phyloP scores from a whole-genome alignment of 2,329 filamentous ascomycete genomes.

The Hypoxylon sp. region DNA sequence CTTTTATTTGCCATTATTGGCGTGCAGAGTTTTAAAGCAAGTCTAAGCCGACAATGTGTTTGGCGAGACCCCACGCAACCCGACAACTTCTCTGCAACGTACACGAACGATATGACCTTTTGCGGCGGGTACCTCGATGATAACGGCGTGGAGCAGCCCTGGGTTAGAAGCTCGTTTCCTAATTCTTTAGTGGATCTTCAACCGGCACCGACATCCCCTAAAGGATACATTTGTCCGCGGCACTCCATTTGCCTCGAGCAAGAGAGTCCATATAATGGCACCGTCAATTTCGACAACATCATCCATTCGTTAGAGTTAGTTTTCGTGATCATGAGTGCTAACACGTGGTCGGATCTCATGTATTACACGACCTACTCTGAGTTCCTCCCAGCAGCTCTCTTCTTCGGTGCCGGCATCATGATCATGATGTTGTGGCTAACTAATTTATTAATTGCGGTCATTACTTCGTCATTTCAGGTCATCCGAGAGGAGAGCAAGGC shows the following conservation, averaged over 20 bases:
- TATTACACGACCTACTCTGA: conserved; percentile 95
- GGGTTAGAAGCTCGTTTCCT: conserved; percentile 67
- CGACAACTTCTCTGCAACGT: conserved; percentile 69
- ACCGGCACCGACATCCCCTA: conserved; percentile 69
- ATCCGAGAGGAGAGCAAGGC: conserved; percentile 96
- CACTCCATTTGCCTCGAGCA: conserved; percentile 88
- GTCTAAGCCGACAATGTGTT: conserved; percentile 81
- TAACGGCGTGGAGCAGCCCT: conserved; percentile 75
- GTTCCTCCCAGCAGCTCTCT: conserved; percentile 88
- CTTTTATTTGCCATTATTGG: conserved; percentile 96
- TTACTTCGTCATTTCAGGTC: conserved; percentile 98
- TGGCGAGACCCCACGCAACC: conserved; percentile 78
- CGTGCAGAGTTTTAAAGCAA: conserved; percentile 95
- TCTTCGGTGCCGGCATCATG: conserved; percentile 80
- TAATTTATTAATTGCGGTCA: conserved; percentile 94
- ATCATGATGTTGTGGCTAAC: conserved; percentile 97
- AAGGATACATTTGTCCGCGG: conserved; percentile 90
- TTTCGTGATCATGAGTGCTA: conserved; percentile 98
- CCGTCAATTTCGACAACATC: conserved; percentile 96
- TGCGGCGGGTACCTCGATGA: conserved; percentile 85
- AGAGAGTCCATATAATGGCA: conserved; percentile 83
- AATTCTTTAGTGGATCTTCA: conserved; percentile 63
- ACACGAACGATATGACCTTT: conserved; percentile 78
- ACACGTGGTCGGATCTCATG: conserved; percentile 95
- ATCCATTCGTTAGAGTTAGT: conserved; percentile 92